phyloP scores from a whole-genome alignment of 2,329 filamentous ascomycete species.

The Aspergillus intermedius region DNA sequence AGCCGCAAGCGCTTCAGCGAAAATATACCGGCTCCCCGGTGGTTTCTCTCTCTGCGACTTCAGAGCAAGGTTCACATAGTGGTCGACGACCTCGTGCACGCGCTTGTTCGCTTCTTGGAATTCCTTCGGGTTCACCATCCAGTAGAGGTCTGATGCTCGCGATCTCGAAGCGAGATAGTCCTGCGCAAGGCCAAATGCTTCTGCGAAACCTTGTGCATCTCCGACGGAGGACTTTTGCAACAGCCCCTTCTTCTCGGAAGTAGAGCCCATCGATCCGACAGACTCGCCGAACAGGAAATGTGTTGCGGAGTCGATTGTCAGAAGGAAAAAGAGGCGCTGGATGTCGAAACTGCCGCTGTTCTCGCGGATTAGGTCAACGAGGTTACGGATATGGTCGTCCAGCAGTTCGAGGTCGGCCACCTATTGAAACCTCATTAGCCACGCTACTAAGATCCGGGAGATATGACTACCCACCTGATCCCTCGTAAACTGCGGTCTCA shows the following conservation, averaged over 20 bases:
- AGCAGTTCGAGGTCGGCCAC: constrained; percentile 66
- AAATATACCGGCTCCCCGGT: constrained; percentile 40
- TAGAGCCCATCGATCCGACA: constrained; percentile 49
- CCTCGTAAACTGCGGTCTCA: constrained; percentile 79
- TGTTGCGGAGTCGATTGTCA: constrained; percentile 76
- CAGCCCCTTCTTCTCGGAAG: constrained; percentile 42
- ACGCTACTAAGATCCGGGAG: too few relatives aligned
- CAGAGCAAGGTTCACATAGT: constrained; percentile 43
- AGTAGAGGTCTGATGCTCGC: constrained; percentile 29
- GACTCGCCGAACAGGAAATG: constrained; percentile 78
- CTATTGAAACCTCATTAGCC: constrained; percentile 3
- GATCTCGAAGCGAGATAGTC: constrained; percentile 25
- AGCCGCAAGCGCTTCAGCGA: constrained; percentile 43
- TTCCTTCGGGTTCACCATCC: constrained; percentile 33
- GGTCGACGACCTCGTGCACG: constrained; percentile 44
- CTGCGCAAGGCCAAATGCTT: constrained; percentile 31
- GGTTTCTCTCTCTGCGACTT: constrained; percentile 25
- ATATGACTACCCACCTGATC: constrained; percentile 49
- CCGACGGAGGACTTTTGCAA: constrained; percentile 35
- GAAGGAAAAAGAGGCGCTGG: constrained; percentile 70
- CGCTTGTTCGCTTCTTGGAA: constrained; percentile 36
- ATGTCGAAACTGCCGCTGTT: constrained; percentile 55
- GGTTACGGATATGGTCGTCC: constrained; percentile 65
- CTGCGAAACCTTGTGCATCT: constrained; percentile 27
- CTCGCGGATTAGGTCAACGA: constrained; percentile 57